phyloP scores from a whole-genome alignment of 495 filamentous ascomycete genomes.

The Penicillium atrosanguineum region DNA sequence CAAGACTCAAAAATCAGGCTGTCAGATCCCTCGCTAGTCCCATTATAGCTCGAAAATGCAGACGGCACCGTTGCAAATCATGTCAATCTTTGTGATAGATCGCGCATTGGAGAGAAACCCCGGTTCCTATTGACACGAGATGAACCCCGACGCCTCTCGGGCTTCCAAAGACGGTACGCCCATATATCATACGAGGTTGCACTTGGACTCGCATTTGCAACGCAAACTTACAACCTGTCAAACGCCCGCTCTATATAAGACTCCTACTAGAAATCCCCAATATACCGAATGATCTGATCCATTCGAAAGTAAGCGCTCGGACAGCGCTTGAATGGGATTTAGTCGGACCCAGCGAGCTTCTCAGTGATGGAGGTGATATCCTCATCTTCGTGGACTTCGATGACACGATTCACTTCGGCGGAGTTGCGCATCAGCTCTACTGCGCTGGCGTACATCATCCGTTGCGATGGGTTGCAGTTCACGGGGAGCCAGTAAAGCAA shows the following conservation, averaged over 20 bases:
- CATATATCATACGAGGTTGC: neutral
- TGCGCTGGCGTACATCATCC: slow-evolving; percentile 93
- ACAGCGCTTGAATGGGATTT: neutral
- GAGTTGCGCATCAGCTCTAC: slow-evolving; percentile 93
- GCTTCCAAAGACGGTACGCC: neutral
- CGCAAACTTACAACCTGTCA: neutral
- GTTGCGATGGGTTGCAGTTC: slow-evolving; percentile 76
- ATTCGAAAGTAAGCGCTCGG: neutral
- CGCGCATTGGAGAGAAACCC: neutral
- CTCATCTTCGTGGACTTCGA: slow-evolving; percentile 74
- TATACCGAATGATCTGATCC: slow-evolving; percentile 6
- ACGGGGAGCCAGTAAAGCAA: slow-evolving; percentile 89
- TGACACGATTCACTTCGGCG: slow-evolving; percentile 75
- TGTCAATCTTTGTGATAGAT: slow-evolving; percentile 28
- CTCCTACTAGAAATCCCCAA: neutral
- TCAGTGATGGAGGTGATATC: slow-evolving; percentile 73
- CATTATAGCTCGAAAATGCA: slow-evolving; percentile 2
- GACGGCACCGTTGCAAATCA: slow-evolving; percentile 24
- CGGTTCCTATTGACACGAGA: neutral
- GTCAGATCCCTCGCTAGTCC: slow-evolving; percentile 9
- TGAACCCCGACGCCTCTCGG: neutral
- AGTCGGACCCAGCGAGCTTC: slow-evolving; percentile 55
- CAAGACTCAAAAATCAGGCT: slow-evolving; percentile 8
- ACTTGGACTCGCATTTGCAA: neutral
- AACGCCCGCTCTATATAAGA: slow-evolving; percentile 14